Evolutionary conservation across 2,329 filamentous ascomycete genomes (phyloP).

Genomic region (Zopfia rhizophila): DNA sequence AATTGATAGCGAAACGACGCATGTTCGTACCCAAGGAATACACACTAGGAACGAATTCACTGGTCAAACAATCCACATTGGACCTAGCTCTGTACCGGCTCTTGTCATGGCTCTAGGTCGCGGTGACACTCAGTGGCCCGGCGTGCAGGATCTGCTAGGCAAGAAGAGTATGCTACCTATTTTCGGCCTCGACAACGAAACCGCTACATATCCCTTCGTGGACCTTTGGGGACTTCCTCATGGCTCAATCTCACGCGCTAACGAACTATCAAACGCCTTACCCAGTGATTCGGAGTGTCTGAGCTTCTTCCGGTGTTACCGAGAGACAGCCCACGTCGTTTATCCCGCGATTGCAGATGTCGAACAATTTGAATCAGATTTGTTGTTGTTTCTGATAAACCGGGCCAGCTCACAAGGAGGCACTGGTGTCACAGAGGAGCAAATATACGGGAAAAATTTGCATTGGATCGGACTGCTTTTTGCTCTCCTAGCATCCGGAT

Average conservation of each 20-base stretch:
- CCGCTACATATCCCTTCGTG: constrained; percentile 72
- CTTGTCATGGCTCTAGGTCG: constrained; percentile 64
- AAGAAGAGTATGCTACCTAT: constrained; percentile 70
- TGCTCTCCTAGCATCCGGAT: constrained; percentile 70
- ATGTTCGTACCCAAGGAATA: constrained; percentile 64
- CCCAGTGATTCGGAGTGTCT: constrained; percentile 68
- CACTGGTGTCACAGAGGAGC: constrained; percentile 61
- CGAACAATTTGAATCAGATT: constrained; percentile 63
- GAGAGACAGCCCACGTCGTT: constrained; percentile 68
- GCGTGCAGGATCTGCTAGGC: constrained; percentile 67
- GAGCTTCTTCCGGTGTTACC: constrained; percentile 67
- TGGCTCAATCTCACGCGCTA: constrained; percentile 66
- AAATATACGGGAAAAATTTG: constrained; percentile 67
- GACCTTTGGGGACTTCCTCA: constrained; percentile 71
- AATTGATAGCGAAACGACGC: constrained; percentile 50
- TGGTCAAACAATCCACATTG: constrained; percentile 70
- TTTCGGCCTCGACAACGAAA: constrained; percentile 71
- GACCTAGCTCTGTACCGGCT: constrained; percentile 70
- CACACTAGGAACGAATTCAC: constrained; percentile 69
- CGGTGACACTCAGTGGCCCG: constrained; percentile 59
- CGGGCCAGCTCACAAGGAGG: constrained; percentile 57
- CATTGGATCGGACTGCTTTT: constrained; percentile 70
- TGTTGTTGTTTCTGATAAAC: constrained; percentile 64
- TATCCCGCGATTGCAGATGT: constrained; percentile 70
- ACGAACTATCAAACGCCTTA: constrained; percentile 67